Base-by-base conservation (phyloP, 1,284 basidiomycete species). In the Cryptococcus floricola region DNA sequence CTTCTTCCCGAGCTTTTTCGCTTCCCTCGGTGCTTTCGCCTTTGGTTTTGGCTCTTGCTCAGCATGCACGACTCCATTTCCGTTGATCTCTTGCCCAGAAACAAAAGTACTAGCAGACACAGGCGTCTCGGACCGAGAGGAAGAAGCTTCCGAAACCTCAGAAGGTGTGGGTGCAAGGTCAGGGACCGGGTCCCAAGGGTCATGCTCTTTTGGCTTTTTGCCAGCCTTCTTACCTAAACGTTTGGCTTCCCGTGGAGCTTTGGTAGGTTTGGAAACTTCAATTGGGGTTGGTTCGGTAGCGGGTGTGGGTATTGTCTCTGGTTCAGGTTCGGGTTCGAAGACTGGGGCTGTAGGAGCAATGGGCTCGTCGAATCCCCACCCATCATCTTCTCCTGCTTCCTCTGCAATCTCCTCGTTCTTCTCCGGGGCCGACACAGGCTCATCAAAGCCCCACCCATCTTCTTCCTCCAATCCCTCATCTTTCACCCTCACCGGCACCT, bases 301-400 rank as follows among this genome's bases (percentile, higher is more conserved):
- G 25, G 48, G 44, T 37, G 46, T 27, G 18, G 31, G 6, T 31
- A 31, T 2, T 10, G 39, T 47, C 13, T 47, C n/a, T 1, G 48
- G 41, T 13, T 42, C 41, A 0, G 41, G 16, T 16, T 42, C 12
- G n/a, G 41, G 16, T 23, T 42, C 6, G 23, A 3, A 42, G n/a
- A 18, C 39, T 41, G 5, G 23, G 23, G 39, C 18, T 41, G 38
- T 39, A 39, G 23, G 18, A 54, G n/a, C 41, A n/a, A n/a, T 42
- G 41, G 41, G n/a, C 16, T 58, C 71, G 23, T 77, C 77, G 54
- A 79, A 78, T n/a, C 67, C 77, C 78, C 78, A 79, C 1, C 68
- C 72, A 37, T 70, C 71, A 12, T 68, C 74, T n/a, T 61, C 67
- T 41, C 43, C 19, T 9, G 48, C 25, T 4, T 53, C 44, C n/a